A percentile compares a stretch with the other conserved stretches of the same genome.
phyloP scores from a whole-genome alignment of 139 green algal species.

The Haematococcus lacustris region DNA sequence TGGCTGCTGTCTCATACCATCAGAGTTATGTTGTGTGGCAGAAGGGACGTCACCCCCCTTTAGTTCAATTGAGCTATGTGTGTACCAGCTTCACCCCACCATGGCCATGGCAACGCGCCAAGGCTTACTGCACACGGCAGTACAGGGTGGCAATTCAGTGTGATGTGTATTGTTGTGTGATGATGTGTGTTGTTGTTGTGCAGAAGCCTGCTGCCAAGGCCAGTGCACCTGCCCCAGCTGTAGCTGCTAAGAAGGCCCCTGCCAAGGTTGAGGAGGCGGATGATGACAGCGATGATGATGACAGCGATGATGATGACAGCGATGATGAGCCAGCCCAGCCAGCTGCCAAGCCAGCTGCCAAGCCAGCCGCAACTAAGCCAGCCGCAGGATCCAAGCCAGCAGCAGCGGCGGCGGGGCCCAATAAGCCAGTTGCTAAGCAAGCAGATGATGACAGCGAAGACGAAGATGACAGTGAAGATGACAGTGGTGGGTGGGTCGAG shows the following conservation, averaged over 20 bases:
- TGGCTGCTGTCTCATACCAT: no score
- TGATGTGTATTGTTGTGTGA: no score
- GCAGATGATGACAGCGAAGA: not conserved
- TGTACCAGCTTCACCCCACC: no score
- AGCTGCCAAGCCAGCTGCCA: constrained; percentile 9
- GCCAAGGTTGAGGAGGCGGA: constrained; percentile 8
- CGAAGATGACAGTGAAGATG: constrained; percentile 7
- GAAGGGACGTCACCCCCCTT: no score
- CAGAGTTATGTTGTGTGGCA: no score
- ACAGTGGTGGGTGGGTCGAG: not conserved
- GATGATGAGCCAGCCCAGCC: not conserved
- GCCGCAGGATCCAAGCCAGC: not conserved
- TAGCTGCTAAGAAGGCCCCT: no score
- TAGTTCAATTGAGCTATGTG: no score
- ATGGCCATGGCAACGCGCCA: no score
- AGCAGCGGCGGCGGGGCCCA: not conserved
- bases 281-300: constrained; percentile 8
- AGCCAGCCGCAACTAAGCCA: constrained; percentile 7
- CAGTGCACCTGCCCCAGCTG: no score
- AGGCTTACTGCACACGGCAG: no score
- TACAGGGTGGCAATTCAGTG: no score
- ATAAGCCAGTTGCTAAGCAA: not conserved
- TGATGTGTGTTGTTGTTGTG: no score
- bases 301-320: not conserved
- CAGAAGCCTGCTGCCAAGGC: constrained; percentile 16